A percentile compares a stretch with the other conserved stretches of the same genome.
phyloP scores from a whole-genome alignment of 768 basidiomycete genomes.

The Xerocomus spinulosus region DNA sequence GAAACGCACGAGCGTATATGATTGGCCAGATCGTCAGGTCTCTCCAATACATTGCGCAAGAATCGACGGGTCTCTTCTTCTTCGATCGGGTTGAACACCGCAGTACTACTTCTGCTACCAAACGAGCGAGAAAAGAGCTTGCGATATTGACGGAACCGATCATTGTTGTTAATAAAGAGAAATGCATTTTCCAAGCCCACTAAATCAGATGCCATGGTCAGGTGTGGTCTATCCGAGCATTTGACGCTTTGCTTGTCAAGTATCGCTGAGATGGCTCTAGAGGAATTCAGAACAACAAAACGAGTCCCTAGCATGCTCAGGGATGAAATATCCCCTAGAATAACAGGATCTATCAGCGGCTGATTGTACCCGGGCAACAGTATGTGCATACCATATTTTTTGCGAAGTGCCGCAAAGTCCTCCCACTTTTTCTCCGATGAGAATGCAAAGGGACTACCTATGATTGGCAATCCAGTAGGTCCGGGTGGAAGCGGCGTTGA shows the following conservation, averaged over 20 bases:
- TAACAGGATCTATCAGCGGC: conserved; percentile 8
- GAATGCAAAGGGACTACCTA: conserved; percentile 55
- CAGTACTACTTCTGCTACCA: conserved; percentile 8
- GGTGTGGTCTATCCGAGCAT: conserved; percentile 36
- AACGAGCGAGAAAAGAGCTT: conserved; percentile 7
- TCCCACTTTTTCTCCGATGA: conserved; percentile 47
- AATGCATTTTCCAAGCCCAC: conserved; percentile 11
- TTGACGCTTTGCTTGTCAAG: conserved; percentile 52
- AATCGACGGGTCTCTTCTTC: conserved; percentile 19
- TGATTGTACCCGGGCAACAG: not conserved
- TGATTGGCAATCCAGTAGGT: conserved; percentile 32
- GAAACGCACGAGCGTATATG: conserved; percentile 22
- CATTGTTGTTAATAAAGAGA: conserved; percentile 5
- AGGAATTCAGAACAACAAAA: conserved; percentile 47
- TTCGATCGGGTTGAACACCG: conserved; percentile 11
- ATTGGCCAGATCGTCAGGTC: conserved; percentile 12
- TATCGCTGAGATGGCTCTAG: conserved; percentile 42
- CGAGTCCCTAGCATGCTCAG: conserved; percentile 39
- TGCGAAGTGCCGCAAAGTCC: conserved; percentile 49
- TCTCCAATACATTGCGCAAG: conserved; percentile 12
- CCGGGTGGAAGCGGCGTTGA: conserved; percentile 16
- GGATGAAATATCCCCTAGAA: conserved; percentile 17
- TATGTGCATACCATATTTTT: conserved; percentile 42
- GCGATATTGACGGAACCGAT: conserved; percentile 13
- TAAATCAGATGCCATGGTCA: conserved; percentile 18